Evolutionary conservation across 495 filamentous ascomycete genomes (phyloP).

Genomic region (Penicillium manginii): DNA sequence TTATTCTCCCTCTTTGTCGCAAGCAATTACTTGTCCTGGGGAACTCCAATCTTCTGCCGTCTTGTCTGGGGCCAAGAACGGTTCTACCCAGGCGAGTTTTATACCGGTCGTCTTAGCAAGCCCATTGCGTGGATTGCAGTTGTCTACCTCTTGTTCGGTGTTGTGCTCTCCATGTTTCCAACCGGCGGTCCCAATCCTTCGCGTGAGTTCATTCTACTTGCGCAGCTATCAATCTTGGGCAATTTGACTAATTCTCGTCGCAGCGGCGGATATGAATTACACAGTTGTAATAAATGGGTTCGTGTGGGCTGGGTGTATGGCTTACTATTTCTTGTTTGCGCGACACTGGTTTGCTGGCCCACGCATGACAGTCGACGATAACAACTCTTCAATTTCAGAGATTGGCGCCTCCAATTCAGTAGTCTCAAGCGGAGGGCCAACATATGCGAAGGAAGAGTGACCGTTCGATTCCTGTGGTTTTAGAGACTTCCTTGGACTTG

Average conservation of each 20-base stretch:
- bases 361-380: conserved; percentile 62
- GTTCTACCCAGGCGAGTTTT: conserved; percentile 60
- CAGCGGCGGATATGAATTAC: conserved; percentile 64
- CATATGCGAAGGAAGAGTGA: neutral
- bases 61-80: conserved; percentile 63
- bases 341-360: conserved; percentile 76
- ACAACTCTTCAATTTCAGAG: conserved; percentile 8
- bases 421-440: neutral
- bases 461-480: neutral
- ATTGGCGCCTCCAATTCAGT: neutral
- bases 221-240: too few relatives aligned
- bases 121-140: conserved; percentile 59
- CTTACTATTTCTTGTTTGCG: conserved; percentile 67
- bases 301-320: conserved; percentile 63
- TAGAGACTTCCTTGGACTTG: neutral
- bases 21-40: conserved; percentile 65
- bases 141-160: conserved; percentile 58
- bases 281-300: conserved; percentile 66
- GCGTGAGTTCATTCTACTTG: conserved; percentile 27
- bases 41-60: conserved; percentile 63
- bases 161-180: conserved; percentile 63
- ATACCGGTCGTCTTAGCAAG: conserved; percentile 43
- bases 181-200: conserved; percentile 58
- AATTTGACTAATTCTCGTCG: conserved; percentile 8
- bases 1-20: conserved; percentile 66